phyloP scores from a whole-genome alignment of 192 early-diverging fungal genomes.

The Entomortierella parvispora region DNA sequence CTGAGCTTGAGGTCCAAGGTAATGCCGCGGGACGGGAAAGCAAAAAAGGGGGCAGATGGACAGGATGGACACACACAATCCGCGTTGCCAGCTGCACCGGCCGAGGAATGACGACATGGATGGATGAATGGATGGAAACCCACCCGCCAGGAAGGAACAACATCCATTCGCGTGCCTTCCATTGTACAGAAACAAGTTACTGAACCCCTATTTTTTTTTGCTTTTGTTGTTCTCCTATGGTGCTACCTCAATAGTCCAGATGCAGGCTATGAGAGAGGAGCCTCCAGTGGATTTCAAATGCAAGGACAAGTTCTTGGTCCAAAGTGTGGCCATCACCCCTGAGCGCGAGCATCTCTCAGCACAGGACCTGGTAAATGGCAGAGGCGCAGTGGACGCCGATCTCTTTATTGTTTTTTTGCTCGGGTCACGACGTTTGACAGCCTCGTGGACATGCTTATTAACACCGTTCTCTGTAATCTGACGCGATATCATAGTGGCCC shows the following conservation, averaged over 20 bases:
- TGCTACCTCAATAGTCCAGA: conserved; percentile 66
- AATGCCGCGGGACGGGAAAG: conserved; percentile 19
- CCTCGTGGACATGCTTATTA: too few relatives aligned
- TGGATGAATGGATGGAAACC: neutral
- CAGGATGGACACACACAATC: too few relatives aligned
- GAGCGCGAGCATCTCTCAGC: conserved; percentile 72
- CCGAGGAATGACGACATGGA: neutral
- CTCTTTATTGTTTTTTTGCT: neutral
- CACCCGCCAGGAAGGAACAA: too few relatives aligned
- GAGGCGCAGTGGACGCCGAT: too few relatives aligned
- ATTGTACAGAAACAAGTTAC: neutral
- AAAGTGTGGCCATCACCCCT: conserved; percentile 80
- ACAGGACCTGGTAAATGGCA: conserved; percentile 74
- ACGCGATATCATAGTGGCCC: conserved; percentile 60
- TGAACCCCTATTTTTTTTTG: neutral
- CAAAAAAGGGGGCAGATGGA: neutral
- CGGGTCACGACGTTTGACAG: too few relatives aligned
- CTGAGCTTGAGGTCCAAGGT: conserved; percentile 80
- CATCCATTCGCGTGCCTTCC: neutral
- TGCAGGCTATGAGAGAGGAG: conserved; percentile 91
- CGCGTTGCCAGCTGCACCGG: too few relatives aligned
- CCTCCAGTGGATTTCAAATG: conserved; percentile 81
- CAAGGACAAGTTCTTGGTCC: conserved; percentile 98
- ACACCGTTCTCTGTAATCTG: neutral
- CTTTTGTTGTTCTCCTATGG: conserved; percentile 1